Evolutionary conservation across 306 rosid species (phyloP), one percentile per base, ranked within the genome.

Genomic region (Medicago truncatula): DNA sequence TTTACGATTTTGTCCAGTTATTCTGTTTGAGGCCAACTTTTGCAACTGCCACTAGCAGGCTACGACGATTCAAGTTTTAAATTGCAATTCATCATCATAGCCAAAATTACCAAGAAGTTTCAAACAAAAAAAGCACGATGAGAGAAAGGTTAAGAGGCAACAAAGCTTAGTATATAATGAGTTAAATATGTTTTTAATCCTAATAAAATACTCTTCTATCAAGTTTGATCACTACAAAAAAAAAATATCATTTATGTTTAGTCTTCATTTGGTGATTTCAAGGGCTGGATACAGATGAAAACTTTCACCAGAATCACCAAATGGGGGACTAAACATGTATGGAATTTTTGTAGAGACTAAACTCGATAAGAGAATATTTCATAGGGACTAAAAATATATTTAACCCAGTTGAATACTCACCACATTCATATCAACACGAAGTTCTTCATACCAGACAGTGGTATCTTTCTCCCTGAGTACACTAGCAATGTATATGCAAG

Each of bases 401-500:
- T 15, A 61, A 61, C 12, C 3, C 2, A 61, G 41, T 34, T 7
- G 71, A 83, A 76, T 23, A 87, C 94, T 83, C 82, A 94, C 98
- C 87, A 86, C 95, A 36, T 89, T 94, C 98, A 90, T 94, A 80
- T 94, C 98, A 40, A 92, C 95, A 36, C 84, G 96, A 67, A 94
- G 96, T 85, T 94, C 98, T 84, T 94, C 98, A 53, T 91, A 94
- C 97, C 97, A 94, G 12, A 88, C 89, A 50, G 97, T 91, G 62
- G 93, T 88, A 71, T 94, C 97, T 75, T 88, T 94, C 4, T 94
- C 97, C 81, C 83, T 79, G 50, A 85, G 85, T 7, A 89, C 98
- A 28, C 97, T 94, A 31, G 94, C 96, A 71, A 91, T 91, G 78
- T 90, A 91, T 79, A 94, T 85, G 89, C 98, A 90, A 65, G 98